phyloP scores from a whole-genome alignment of 768 basidiomycete species.

The Leccinum truebloodii region DNA sequence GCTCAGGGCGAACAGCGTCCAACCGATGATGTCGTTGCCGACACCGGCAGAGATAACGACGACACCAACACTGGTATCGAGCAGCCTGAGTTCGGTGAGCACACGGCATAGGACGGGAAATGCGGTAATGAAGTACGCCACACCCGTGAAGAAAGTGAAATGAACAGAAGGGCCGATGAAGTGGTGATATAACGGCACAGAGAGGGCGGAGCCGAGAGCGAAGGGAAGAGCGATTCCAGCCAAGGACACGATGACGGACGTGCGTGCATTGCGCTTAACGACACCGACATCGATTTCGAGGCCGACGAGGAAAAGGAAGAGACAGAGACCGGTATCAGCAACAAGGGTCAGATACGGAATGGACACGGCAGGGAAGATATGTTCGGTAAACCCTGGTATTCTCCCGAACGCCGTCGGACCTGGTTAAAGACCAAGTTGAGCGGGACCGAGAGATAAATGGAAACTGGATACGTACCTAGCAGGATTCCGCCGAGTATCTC shows the following conservation, averaged over 20 bases:
- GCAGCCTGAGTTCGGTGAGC: constrained; percentile 85
- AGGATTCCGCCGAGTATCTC: constrained; percentile 89
- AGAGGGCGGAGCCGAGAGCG: constrained; percentile 73
- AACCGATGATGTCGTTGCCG: constrained; percentile 84
- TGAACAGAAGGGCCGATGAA: constrained; percentile 69
- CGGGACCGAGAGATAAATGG: constrained; percentile 34
- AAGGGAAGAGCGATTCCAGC: constrained; percentile 91
- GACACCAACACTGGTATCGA: constrained; percentile 91
- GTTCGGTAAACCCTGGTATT: constrained; percentile 85
- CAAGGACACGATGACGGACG: constrained; percentile 68
- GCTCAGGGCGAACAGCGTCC: constrained; percentile 86
- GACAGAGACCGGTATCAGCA: constrained; percentile 84
- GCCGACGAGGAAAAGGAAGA: constrained; percentile 92
- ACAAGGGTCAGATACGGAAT: constrained; percentile 79
- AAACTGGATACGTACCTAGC: constrained; percentile 50
- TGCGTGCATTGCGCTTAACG: constrained; percentile 73
- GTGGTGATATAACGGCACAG: constrained; percentile 49
- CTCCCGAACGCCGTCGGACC: constrained; percentile 66
- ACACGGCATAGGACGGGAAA: constrained; percentile 88
- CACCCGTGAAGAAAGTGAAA: constrained; percentile 89
- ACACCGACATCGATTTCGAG: constrained; percentile 84
- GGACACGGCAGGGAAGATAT: constrained; percentile 77
- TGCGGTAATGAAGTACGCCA: constrained; percentile 87
- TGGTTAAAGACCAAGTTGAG: constrained; percentile 1
- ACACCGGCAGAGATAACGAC: constrained; percentile 93